Percentiles rank a stretch among this genome's conserved stretches.
Conservation (phyloP, 257 asterid genomes). For the Anisodus acutangulus region DNA sequence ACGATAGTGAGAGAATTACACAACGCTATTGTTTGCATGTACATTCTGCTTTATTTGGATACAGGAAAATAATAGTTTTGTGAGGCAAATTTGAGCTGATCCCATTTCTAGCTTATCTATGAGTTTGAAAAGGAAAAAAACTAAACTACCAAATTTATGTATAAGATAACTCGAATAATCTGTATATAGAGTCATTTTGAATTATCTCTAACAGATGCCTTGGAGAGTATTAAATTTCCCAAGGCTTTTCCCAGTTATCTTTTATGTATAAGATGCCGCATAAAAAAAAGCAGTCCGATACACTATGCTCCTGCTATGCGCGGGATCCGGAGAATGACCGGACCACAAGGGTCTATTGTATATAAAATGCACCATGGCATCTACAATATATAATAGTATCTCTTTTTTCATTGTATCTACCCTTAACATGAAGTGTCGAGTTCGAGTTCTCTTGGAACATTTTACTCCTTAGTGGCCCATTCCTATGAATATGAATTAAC, state of each 20-base stretch:
- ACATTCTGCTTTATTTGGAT: too few species aligned
- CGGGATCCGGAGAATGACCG: too few species aligned
- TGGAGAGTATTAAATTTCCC: not conserved
- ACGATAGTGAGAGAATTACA: not conserved
- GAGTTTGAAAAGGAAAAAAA: not conserved
- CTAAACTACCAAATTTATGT: not conserved
- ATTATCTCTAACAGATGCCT: not conserved
- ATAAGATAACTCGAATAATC: conserved; percentile 9
- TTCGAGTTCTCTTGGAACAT: not conserved
- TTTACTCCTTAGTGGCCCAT: not conserved
- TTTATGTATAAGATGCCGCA: not conserved
- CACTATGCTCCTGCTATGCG: too few species aligned
- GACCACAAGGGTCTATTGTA: too few species aligned
- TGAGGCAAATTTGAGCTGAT: too few species aligned
- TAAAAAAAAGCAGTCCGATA: not conserved
- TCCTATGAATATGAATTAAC: not conserved
- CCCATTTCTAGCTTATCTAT: not conserved
- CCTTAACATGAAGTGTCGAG: not conserved
- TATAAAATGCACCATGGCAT: too few species aligned
- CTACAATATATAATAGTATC: not conserved
- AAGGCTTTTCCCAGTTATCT: not conserved
- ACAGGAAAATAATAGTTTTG: too few species aligned
- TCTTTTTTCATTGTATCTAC: not conserved
- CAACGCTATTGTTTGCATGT: too few species aligned
- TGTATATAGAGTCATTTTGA: not conserved